phyloP scores from a whole-genome alignment of 371 early-diverging fungal species.

The Syncephalis fuscata region DNA sequence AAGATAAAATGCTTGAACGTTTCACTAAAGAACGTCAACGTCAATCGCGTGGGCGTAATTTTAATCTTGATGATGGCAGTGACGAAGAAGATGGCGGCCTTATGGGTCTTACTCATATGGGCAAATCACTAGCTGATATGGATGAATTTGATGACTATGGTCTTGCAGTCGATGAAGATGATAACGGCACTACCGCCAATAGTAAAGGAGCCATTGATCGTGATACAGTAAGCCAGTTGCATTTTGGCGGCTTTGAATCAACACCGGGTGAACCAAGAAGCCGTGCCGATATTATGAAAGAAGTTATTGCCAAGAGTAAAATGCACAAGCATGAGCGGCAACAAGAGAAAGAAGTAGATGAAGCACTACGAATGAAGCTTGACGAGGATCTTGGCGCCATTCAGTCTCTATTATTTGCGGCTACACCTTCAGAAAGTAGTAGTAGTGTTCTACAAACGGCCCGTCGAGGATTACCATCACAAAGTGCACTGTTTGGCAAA shows the following conservation, averaged over 20 bases:
- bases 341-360: slow-evolving; percentile 10
- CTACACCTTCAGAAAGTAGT: slow-evolving; percentile 3
- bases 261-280: slow-evolving; percentile 12
- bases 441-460: neutral
- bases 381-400: slow-evolving; percentile 79
- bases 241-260: slow-evolving; percentile 75
- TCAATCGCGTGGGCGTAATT: slow-evolving; percentile 21
- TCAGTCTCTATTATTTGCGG: slow-evolving; percentile 35
- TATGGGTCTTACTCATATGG: slow-evolving; percentile 69
- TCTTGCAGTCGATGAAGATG: slow-evolving; percentile 46
- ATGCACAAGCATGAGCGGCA: slow-evolving; percentile 55
- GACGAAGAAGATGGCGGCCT: slow-evolving; percentile 10
- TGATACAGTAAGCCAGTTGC: slow-evolving; percentile 44
- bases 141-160: slow-evolving; percentile 64
- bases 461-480: slow-evolving; percentile 8
- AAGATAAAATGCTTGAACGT: slow-evolving; percentile 90
- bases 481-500: slow-evolving; percentile 10
- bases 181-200: slow-evolving; percentile 4
- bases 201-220: slow-evolving; percentile 40
- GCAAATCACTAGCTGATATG: slow-evolving; percentile 67
- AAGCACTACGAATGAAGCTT: slow-evolving; percentile 37
- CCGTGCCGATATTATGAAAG: slow-evolving; percentile 91
- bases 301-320: slow-evolving; percentile 93
- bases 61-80: slow-evolving; percentile 57
- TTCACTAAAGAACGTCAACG: slow-evolving; percentile 74